phyloP scores from a whole-genome alignment of 306 rosid genomes.

The Casuarina cunninghamiana region DNA sequence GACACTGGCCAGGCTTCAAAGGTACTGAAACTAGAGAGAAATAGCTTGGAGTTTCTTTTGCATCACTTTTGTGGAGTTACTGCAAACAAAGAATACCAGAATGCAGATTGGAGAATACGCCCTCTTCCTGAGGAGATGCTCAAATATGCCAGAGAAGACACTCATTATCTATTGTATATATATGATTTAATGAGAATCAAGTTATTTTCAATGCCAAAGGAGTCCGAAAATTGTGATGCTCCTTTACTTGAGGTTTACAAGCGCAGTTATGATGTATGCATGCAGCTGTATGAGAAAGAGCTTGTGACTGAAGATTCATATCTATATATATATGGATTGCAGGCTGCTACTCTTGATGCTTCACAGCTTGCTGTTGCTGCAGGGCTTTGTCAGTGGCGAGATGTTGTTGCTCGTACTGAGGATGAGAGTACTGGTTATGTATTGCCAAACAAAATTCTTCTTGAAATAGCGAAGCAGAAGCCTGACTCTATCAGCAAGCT shows the following conservation, averaged over 20 bases:
- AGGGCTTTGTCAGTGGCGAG: conserved; percentile 90
- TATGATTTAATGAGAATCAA: conserved; percentile 77
- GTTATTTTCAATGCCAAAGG: conserved; percentile 54
- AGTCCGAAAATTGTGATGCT: conserved; percentile 49
- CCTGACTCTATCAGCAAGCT: conserved; percentile 59
- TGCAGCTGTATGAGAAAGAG: conserved; percentile 89
- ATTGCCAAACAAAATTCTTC: conserved; percentile 81
- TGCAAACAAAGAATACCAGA: conserved; percentile 94
- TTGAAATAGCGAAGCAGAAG: conserved; percentile 93
- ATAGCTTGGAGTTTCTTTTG: conserved; percentile 84
- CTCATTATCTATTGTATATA: conserved; percentile 81
- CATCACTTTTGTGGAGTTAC: conserved; percentile 71
- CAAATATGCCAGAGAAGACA: conserved; percentile 98
- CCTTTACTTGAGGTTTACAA: conserved; percentile 82
- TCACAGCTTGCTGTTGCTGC: conserved; percentile 86
- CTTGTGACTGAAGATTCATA: conserved; percentile 77
- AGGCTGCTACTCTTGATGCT: conserved; percentile 66
- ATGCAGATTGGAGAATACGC: conserved; percentile 93
- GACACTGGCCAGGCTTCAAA: conserved; percentile 98
- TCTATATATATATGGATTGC: conserved; percentile 88
- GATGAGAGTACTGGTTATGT: conserved; percentile 96
- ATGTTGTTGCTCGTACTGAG: conserved; percentile 75
- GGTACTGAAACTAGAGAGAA: conserved; percentile 78
- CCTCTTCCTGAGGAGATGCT: conserved; percentile 92
- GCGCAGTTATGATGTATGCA: conserved; percentile 80